Conservation (phyloP, 495 filamentous ascomycete species). For the Hyaloscypha finlandica region DNA sequence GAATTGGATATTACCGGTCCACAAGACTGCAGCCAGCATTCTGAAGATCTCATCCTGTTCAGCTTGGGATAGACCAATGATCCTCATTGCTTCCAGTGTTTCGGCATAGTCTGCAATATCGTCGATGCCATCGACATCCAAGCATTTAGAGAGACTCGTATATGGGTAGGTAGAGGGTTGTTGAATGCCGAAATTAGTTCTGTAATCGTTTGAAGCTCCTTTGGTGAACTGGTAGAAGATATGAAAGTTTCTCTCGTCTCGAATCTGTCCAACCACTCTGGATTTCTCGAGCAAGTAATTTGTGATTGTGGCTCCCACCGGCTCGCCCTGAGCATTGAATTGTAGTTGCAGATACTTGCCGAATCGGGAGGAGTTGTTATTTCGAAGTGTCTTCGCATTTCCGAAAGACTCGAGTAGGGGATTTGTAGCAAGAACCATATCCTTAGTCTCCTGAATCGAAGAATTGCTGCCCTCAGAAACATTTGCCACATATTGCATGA, state of each 20-base stretch:
- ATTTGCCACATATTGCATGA: slow-evolving; percentile 99
- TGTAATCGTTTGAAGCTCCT: slow-evolving; percentile 81
- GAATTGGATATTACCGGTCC: slow-evolving; percentile 94
- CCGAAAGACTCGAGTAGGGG: slow-evolving; percentile 96
- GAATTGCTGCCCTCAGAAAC: slow-evolving; percentile 87
- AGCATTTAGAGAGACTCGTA: slow-evolving; percentile 90
- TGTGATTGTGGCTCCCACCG: slow-evolving; percentile 94
- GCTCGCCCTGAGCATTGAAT: slow-evolving; percentile 92
- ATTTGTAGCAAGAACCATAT: slow-evolving; percentile 98
- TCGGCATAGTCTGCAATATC: slow-evolving; percentile 89
- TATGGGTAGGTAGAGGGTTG: slow-evolving; percentile 94
- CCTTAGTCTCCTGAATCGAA: slow-evolving; percentile 96
- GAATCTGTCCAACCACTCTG: slow-evolving; percentile 93
- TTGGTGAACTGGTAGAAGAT: slow-evolving; percentile 99
- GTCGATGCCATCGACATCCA: slow-evolving; percentile 90
- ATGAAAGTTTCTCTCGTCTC: slow-evolving; percentile 96
- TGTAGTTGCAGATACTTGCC: slow-evolving; percentile 98
- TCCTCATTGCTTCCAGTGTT: slow-evolving; percentile 89
- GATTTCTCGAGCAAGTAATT: slow-evolving; percentile 98
- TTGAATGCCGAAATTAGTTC: slow-evolving; percentile 85
- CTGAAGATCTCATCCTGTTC: slow-evolving; percentile 98
- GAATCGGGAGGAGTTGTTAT: slow-evolving; percentile 98
- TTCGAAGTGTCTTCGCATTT: slow-evolving; percentile 95
- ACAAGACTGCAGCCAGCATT: slow-evolving; percentile 90
- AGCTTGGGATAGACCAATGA: slow-evolving; percentile 83